Percentiles rank a stretch among this genome's conserved stretches.
Evolutionary conservation across 2,329 filamentous ascomycete species (phyloP).

Genomic region (Fusarium sp.): DNA sequence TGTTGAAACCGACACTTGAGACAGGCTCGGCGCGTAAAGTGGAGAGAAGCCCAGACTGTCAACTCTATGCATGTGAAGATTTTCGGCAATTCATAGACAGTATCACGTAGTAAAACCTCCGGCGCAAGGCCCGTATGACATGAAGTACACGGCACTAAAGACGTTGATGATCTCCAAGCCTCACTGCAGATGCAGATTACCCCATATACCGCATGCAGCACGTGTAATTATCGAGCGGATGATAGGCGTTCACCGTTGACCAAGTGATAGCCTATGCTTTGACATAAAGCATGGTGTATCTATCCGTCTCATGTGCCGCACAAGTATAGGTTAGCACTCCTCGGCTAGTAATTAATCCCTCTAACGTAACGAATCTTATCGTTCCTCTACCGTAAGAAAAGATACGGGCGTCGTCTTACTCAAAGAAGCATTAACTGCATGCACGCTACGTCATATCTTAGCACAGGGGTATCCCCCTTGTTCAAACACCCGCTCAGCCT

Average conservation of each 20-base stretch:
- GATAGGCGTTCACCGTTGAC: slow-evolving; percentile 2
- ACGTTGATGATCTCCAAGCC: slow-evolving; percentile 3
- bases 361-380: too few species aligned
- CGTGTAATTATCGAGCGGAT: slow-evolving; percentile 21
- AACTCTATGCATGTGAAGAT: slow-evolving; percentile 36
- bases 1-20: slow-evolving; percentile 10
- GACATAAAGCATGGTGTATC: background rate
- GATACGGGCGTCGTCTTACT: slow-evolving; percentile 22
- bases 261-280: slow-evolving; percentile 7
- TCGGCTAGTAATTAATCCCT: background rate
- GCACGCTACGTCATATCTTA: slow-evolving; percentile 37
- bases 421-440: slow-evolving; percentile 29
- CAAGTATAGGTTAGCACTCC: background rate
- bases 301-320: slow-evolving; percentile 24
- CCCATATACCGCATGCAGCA: slow-evolving; percentile 16
- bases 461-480: slow-evolving; percentile 8
- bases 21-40: background rate
- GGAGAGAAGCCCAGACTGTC: slow-evolving; percentile 18
- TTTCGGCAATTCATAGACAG: slow-evolving; percentile 5
- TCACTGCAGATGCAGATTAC: slow-evolving; percentile 6
- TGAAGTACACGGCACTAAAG: background rate
- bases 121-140: slow-evolving; percentile 8
- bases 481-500: slow-evolving; percentile 15
- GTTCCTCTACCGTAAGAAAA: slow-evolving; percentile 9
- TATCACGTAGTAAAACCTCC: slow-evolving; percentile 8